Percentiles rank a stretch among this genome's conserved stretches.
phyloP scores from a whole-genome alignment of 2,329 filamentous ascomycete genomes.

The Neoascochyta sp. region DNA sequence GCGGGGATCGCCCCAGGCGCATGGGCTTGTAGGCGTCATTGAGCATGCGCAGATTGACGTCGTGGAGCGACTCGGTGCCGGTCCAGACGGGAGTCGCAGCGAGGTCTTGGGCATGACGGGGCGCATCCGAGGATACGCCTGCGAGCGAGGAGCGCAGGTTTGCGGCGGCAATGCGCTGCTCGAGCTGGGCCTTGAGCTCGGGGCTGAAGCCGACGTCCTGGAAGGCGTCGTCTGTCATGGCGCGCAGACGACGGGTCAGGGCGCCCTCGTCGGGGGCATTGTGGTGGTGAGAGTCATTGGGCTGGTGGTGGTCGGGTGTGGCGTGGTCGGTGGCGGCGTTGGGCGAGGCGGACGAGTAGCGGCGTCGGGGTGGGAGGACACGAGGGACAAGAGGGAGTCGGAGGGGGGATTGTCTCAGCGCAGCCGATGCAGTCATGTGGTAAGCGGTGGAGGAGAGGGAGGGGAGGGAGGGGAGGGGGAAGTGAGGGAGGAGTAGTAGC shows the following conservation, averaged over 20 bases:
- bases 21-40: slow-evolving; percentile 58
- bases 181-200: slow-evolving; percentile 55
- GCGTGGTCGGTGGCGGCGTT: too few relatives aligned
- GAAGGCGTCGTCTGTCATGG: slow-evolving; percentile 59
- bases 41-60: slow-evolving; percentile 77
- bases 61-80: slow-evolving; percentile 69
- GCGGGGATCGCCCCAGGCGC: slow-evolving; percentile 15
- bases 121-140: slow-evolving; percentile 58
- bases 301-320: too few relatives aligned
- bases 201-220: slow-evolving; percentile 61
- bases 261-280: slow-evolving; percentile 53
- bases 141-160: slow-evolving; percentile 54
- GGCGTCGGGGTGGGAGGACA: too few relatives aligned
- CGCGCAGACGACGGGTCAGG: slow-evolving; percentile 55
- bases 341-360: too few relatives aligned
- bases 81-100: slow-evolving; percentile 71
- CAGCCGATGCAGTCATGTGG: too few relatives aligned
- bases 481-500: too few relatives aligned
- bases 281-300: too few relatives aligned
- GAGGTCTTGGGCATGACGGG: slow-evolving; percentile 63
- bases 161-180: slow-evolving; percentile 57
- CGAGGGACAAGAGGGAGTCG: too few relatives aligned
- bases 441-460: too few relatives aligned
- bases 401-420: too few relatives aligned
- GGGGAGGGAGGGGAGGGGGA: too few relatives aligned